A percentile compares a stretch with the other conserved stretches of the same genome.
These are phyloP conservation scores for Metschnikowia gruessii DNA, from an alignment of 805 yeast genomes.

Conservation along the genomic window DNA sequence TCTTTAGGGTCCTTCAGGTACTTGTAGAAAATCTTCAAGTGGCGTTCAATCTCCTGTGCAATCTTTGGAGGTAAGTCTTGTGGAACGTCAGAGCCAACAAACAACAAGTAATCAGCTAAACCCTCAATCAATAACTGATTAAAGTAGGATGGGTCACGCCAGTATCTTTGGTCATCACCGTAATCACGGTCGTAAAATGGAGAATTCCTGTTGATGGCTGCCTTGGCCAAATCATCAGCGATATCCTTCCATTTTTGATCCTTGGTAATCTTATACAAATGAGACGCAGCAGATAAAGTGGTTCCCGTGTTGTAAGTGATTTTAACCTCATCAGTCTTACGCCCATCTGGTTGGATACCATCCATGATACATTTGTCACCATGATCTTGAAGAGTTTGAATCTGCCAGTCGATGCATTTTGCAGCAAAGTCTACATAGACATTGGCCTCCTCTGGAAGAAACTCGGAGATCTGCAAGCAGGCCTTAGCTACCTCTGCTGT, in stretches of 20 bases:
- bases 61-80: slow-evolving; percentile 34
- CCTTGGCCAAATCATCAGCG: slow-evolving; percentile 50
- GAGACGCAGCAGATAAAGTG: slow-evolving; percentile 60
- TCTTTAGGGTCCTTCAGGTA: slow-evolving; percentile 56
- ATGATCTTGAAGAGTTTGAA: slow-evolving; percentile 49
- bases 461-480: slow-evolving; percentile 53
- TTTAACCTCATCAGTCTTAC: slow-evolving; percentile 47
- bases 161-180: slow-evolving; percentile 51
- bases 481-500: slow-evolving; percentile 67
- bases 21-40: slow-evolving; percentile 54
- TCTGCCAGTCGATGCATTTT: slow-evolving; percentile 57
- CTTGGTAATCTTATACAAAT: slow-evolving; percentile 90
- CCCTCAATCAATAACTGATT: slow-evolving; percentile 66
- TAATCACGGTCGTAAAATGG: slow-evolving; percentile 66
- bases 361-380: slow-evolving; percentile 56
- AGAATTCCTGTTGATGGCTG: slow-evolving; percentile 54
- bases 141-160: slow-evolving; percentile 63
- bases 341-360: slow-evolving; percentile 51
- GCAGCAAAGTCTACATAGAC: slow-evolving; percentile 57
- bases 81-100: slow-evolving; percentile 43
- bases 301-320: slow-evolving; percentile 71
- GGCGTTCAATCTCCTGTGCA: slow-evolving; percentile 49
- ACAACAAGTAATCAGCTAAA: slow-evolving; percentile 58
- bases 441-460: slow-evolving; percentile 46
- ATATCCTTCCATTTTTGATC: slow-evolving; percentile 78